These are phyloP conservation scores for Colletotrichum neosansevieriae DNA, from an alignment of 2,329 filamentous ascomycete genomes.

Conservation along the genomic window DNA sequence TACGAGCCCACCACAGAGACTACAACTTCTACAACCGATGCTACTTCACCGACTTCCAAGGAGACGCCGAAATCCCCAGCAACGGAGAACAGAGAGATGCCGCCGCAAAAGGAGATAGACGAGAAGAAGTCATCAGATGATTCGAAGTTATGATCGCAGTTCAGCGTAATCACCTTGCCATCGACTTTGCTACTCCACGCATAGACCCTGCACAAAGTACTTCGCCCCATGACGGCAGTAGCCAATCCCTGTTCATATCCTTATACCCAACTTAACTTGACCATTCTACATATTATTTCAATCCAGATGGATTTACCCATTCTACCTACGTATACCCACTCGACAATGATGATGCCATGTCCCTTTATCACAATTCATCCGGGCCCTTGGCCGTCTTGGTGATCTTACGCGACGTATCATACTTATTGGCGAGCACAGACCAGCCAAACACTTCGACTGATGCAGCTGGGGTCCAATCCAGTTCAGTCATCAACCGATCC, in stretches of 20 bases:
- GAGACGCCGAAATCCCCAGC: neutral
- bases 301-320: neutral
- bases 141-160: slow-evolving; percentile 15
- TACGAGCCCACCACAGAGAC: slow-evolving; percentile 10
- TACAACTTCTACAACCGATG: too few relatives aligned
- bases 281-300: neutral
- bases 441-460: too few relatives aligned
- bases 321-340: neutral
- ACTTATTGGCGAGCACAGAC: too few relatives aligned
- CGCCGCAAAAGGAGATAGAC: neutral
- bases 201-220: neutral
- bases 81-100: slow-evolving; percentile 6
- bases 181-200: neutral
- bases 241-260: slow-evolving; percentile 15
- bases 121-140: slow-evolving; percentile 4
- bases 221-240: slow-evolving; percentile 1
- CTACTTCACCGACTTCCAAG: neutral
- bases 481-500: too few relatives aligned
- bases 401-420: too few relatives aligned
- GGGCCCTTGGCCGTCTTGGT: too few relatives aligned
- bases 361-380: too few relatives aligned
- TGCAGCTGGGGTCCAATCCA: too few relatives aligned
- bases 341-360: too few relatives aligned
- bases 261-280: slow-evolving; percentile 29
- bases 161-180: neutral